Evolutionary conservation across 1,284 basidiomycete genomes (phyloP).

Genomic region (Ustilago hordei): DNA sequence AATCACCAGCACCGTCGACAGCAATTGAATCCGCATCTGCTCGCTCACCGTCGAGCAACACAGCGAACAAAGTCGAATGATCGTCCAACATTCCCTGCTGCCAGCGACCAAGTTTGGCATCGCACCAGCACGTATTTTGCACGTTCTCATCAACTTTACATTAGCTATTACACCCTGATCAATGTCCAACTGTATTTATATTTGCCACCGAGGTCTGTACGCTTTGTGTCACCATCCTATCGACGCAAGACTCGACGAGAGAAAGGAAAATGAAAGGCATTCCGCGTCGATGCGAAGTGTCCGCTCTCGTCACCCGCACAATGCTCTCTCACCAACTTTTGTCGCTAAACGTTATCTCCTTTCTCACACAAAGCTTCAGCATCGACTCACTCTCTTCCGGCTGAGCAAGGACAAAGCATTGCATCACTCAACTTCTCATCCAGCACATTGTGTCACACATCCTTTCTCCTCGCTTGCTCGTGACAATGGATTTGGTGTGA

Average conservation of each 20-base stretch:
- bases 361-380: conserved; percentile 4
- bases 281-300: conserved; percentile 1
- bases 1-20: neutral
- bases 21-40: neutral
- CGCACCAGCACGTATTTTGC: neutral
- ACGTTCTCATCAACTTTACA: neutral
- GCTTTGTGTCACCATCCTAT: neutral
- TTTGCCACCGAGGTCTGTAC: neutral
- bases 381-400: neutral
- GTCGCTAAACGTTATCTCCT: conserved; percentile 2
- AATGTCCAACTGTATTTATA: conserved; percentile 8
- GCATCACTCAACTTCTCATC: neutral
- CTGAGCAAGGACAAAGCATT: conserved; percentile 2
- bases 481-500: neutral
- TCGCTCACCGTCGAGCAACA: neutral
- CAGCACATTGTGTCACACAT: neutral
- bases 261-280: neutral
- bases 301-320: conserved; percentile 2
- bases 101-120: neutral
- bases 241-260: neutral
- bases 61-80: neutral
- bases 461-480: neutral
- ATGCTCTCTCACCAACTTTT: neutral
- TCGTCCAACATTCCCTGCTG: neutral
- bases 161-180: conserved; percentile 7